These are phyloP conservation scores for Cetradonia linearis DNA, from an alignment of 495 filamentous ascomycete species.

Conservation along the genomic window DNA sequence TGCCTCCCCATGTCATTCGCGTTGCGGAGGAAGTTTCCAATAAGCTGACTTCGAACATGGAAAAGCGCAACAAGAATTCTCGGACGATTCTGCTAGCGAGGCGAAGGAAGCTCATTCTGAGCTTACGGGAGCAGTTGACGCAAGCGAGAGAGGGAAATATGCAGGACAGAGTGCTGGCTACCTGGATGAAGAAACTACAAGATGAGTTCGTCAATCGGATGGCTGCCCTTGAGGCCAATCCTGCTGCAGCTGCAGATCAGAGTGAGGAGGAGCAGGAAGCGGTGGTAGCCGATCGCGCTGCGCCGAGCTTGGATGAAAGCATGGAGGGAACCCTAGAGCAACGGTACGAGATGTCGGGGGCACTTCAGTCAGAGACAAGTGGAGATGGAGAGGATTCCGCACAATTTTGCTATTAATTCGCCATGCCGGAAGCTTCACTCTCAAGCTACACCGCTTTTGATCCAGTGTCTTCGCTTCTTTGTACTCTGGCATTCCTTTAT, in stretches of 20 bases:
- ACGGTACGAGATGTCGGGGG: constrained; percentile 17
- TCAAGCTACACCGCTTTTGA: background rate
- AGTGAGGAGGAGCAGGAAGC: constrained; percentile 15
- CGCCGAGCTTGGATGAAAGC: background rate
- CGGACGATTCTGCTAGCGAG: constrained; percentile 45
- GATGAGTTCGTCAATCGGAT: constrained; percentile 67
- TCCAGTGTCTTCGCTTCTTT: background rate
- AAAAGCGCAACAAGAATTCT: constrained; percentile 46
- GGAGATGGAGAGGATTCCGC: background rate
- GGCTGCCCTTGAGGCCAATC: constrained; percentile 46
- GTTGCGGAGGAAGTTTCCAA: constrained; percentile 56
- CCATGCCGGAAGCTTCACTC: background rate
- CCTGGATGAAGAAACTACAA: constrained; percentile 61
- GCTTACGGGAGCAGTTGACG: constrained; percentile 61
- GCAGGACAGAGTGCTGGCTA: constrained; percentile 49
- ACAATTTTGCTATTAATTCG: background rate
- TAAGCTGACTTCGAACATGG: constrained; percentile 44
- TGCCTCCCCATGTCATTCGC: constrained; percentile 56
- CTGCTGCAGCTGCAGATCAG: constrained; percentile 14
- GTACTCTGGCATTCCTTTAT: too few relatives aligned
- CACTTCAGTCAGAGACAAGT: constrained; percentile 7
- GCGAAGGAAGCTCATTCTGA: constrained; percentile 62
- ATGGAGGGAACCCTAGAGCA: background rate
- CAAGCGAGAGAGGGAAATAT: constrained; percentile 60
- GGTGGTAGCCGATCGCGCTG: background rate